Evolutionary conservation across 2,329 filamentous ascomycete species (phyloP).

Genomic region (Penicillium digitatum): DNA sequence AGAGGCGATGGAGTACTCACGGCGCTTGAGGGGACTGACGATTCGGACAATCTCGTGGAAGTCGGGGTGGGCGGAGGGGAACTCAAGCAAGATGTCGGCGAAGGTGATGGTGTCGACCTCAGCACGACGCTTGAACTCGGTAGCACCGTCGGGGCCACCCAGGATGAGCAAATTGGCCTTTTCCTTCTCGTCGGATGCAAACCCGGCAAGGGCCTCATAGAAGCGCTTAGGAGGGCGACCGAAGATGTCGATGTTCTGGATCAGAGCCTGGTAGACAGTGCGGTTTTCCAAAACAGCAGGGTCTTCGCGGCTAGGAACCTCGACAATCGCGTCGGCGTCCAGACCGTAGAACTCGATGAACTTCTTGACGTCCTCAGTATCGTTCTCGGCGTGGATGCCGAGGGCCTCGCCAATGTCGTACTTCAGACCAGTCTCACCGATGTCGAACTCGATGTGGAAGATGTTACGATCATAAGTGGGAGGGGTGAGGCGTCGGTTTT

Average conservation of each 20-base stretch:
- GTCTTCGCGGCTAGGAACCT: conserved; percentile 83
- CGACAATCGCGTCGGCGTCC: conserved; percentile 76
- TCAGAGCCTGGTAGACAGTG: conserved; percentile 85
- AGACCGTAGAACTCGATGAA: conserved; percentile 92
- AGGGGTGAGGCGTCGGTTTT: conserved; percentile 91
- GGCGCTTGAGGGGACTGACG: conserved; percentile 85
- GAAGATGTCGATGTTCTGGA: conserved; percentile 94
- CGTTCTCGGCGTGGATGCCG: conserved; percentile 93
- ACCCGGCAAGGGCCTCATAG: conserved; percentile 87
- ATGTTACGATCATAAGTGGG: conserved; percentile 92
- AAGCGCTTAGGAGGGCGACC: conserved; percentile 96
- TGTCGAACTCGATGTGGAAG: conserved; percentile 99
- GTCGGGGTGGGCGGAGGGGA: conserved; percentile 77
- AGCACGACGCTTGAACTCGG: conserved; percentile 85
- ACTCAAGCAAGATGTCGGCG: conserved; percentile 85
- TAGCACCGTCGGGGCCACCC: conserved; percentile 71
- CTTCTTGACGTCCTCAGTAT: conserved; percentile 68
- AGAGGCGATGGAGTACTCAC: conserved; percentile 98
- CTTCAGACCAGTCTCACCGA: conserved; percentile 82
- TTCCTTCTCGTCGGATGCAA: conserved; percentile 76
- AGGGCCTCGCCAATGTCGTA: conserved; percentile 98
- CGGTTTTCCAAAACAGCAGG: conserved; percentile 71
- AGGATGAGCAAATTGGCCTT: conserved; percentile 74
- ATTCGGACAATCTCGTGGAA: conserved; percentile 88
- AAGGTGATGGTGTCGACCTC: conserved; percentile 91